Evolutionary conservation across 2,329 filamentous ascomycete species (phyloP), one percentile per base, ranked within the genome.

Genomic region (Curvularia lunata): DNA sequence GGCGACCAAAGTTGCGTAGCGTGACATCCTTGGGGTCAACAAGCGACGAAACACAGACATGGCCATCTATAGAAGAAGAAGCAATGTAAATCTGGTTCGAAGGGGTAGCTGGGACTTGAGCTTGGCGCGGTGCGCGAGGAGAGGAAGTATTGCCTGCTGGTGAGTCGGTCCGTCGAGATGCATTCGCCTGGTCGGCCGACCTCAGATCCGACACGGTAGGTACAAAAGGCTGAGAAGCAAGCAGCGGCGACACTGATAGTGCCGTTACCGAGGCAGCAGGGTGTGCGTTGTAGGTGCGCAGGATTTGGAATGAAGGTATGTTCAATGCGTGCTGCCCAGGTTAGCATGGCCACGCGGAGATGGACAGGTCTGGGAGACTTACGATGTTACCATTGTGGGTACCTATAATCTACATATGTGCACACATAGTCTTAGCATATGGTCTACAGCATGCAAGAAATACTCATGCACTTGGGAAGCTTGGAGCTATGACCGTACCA

Each of bases 351-450:
- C 5, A 28, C 18, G 41, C 46, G 23, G 13, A 30, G 48, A 13
- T 4, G 21, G 7, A 10, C 3, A 3, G 59, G 34, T 42, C 13
- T 9, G 21, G 25, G 27, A 23, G n/a, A 80, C 89, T 82, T 83
- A 96, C 92, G 70, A 98, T 94, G 71, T 95, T 97, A 69, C 95
- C 95, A 79, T 96, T 97, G 77, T 99, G 94, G 30, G 95, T 97
- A 65, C 94, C 95, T 67, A 96, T 83, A 62, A 97, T 89, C 91
- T 94, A 78, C 47, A 97, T 89, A 91, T 94, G 78, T 48, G 64
- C 34, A 37, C 16, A 16, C 58, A 64, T 46, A 61, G 52, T 49
- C 62, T 77, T 62, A 70, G 59, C 58, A 65, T 67, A 78, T 66
- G 80, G 64, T 91, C 92, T 69, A 92, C 82, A 65, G 96, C 87